Base-by-base conservation (phyloP, 2,329 filamentous ascomycete species). In the Xylariaceae sp. region DNA sequence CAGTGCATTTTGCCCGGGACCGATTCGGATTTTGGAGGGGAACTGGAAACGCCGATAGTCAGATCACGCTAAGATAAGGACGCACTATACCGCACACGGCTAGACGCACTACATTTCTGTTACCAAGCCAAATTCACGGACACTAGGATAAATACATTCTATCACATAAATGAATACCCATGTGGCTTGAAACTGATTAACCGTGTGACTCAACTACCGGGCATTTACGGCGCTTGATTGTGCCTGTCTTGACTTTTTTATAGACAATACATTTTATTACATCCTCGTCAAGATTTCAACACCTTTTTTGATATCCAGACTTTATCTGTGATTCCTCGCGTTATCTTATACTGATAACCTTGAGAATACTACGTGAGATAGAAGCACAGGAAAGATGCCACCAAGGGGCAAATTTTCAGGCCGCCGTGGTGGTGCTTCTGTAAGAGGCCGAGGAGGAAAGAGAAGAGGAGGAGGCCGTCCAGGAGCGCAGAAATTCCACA, bases 401-500 rank as follows among this genome's bases (percentile, higher is more conserved):
- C 61, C 64, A 6, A 66, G 62, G 52, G 63, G 60, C 34, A 68
- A 63, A 65, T 66, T 62, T 11, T 62, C 56, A 35, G 60, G 62
- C n/a, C 67, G 64, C 57, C 62, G 67, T 8, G 49, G 49, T 49
- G 47, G 44, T 7, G 68, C 67, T 45, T 61, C 66, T 48, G 47
- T 63, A 49, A 67, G 58, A 66, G 68, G 68, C 51, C 65, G 61
- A 42, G 64, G 61, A 47, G 63, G 62, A 35, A 59, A 58, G 48
- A 55, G 55, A 4, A 68, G 62, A 56, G 34, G 59, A 9, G 65
- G 37, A 70, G 65, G 68, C 56, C 55, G 55, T 1, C 73, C 72
- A 57, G 74, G 67, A 39, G 65, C 49, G 17, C 74, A 73, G 37
- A 74, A 73, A 42, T 82, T 82, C 60, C 75, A 79, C 62, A 77